Evolutionary conservation across 2,329 filamentous ascomycete genomes (phyloP).

Genomic region (Ophiocordyceps unilateralis): DNA sequence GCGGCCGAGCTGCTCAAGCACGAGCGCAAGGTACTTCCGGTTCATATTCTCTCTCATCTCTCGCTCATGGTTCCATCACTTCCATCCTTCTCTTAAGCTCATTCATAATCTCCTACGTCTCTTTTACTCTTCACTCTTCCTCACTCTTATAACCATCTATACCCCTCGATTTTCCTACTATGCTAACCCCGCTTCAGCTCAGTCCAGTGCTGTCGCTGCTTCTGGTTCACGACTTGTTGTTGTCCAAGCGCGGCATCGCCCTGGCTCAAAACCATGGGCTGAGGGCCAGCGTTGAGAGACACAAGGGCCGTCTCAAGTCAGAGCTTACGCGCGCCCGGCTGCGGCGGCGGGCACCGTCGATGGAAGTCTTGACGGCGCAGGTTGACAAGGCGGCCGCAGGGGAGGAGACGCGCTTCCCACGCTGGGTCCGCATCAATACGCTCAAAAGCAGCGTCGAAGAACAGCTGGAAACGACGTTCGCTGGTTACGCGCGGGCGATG

Average conservation of each 20-base stretch:
- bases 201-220: constrained; percentile 66
- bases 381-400: constrained; percentile 33
- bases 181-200: constrained; percentile 35
- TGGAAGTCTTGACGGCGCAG: constrained; percentile 46
- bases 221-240: constrained; percentile 69
- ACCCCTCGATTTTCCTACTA: too few relatives aligned
- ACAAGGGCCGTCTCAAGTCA: constrained; percentile 64
- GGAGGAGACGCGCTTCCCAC: constrained; percentile 47
- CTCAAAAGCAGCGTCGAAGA: constrained; percentile 52
- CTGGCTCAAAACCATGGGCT: constrained; percentile 67
- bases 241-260: constrained; percentile 68
- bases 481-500: constrained; percentile 37
- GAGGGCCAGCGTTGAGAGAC: constrained; percentile 54
- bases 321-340: constrained; percentile 72
- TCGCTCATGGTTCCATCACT: neutral
- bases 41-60: neutral
- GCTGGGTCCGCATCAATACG: constrained; percentile 82
- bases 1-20: constrained; percentile 55
- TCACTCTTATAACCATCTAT: too few relatives aligned
- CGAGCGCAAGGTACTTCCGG: constrained; percentile 58
- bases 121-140: too few relatives aligned
- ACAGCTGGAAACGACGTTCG: constrained; percentile 62
- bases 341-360: constrained; percentile 47
- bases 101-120: too few relatives aligned
- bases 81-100: neutral